Conservation (phyloP, 169 alveolate genomes). For the Plasmodium gonderi region DNA sequence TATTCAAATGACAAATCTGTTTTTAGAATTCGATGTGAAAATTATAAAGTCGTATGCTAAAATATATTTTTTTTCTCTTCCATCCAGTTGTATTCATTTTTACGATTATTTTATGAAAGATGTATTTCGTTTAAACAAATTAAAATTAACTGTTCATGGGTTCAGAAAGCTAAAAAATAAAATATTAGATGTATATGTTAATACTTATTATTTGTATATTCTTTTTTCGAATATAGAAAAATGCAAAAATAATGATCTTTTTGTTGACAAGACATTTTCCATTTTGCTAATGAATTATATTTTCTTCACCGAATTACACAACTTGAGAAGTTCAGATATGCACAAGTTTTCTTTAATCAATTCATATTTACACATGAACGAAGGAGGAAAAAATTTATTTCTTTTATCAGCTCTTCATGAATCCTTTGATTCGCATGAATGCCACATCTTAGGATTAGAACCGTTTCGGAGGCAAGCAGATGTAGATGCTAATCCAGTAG, state of each 20-base stretch:
- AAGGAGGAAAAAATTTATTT: not conserved
- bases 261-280: not conserved
- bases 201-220: slow-evolving; percentile 44
- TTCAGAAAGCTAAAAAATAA: not conserved
- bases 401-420: not conserved
- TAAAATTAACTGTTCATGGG: not conserved
- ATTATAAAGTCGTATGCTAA: not conserved
- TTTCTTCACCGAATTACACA: not conserved
- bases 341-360: not conserved
- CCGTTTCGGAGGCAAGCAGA: too few species aligned
- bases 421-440: not conserved
- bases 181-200: slow-evolving; percentile 34
- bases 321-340: not conserved
- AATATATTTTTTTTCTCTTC: slow-evolving; percentile 21
- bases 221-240: slow-evolving; percentile 30
- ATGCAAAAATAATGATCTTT: not conserved
- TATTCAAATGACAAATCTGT: not conserved
- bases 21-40: not conserved
- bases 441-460: not conserved
- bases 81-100: not conserved
- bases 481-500: not conserved
- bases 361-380: slow-evolving; percentile 3
- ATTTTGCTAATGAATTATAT: slow-evolving; percentile 15
- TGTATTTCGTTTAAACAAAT: not conserved
- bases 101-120: not conserved